Conservation (phyloP, 2,329 filamentous ascomycete species). For the Spiromastix sp. region DNA sequence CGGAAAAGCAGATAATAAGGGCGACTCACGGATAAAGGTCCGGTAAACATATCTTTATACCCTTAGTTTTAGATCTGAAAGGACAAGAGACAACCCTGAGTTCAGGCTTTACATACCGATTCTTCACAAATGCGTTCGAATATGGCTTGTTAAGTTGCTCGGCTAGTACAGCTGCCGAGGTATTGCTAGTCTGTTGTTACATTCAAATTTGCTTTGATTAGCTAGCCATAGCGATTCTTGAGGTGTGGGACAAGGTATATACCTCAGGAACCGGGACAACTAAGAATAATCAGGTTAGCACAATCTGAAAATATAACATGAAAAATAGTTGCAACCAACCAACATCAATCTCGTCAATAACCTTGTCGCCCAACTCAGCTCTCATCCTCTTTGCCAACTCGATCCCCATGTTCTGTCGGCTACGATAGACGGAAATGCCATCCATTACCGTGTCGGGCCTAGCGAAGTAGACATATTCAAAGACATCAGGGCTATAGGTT, state of each 20-base stretch:
- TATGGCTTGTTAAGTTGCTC: constrained; percentile 65
- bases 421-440: constrained; percentile 76
- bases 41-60: no score
- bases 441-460: constrained; percentile 75
- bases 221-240: no score
- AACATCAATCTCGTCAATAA: constrained; percentile 62
- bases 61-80: no score
- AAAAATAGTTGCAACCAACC: no score
- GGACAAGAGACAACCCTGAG: no score
- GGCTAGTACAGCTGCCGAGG: constrained; percentile 67
- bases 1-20: no score
- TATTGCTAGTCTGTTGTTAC: constrained; percentile 75
- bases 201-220: no score
- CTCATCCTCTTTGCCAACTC: constrained; percentile 66
- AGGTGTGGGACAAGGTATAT: no score
- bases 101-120: no score
- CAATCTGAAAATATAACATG: no score
- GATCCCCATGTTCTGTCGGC: constrained; percentile 76
- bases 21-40: constrained; percentile 79
- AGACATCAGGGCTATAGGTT: constrained; percentile 73
- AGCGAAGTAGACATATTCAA: constrained; percentile 82
- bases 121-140: constrained; percentile 77
- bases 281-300: no score
- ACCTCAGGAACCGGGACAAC: constrained; percentile 80
- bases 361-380: constrained; percentile 55